Conservation (phyloP, 2,329 filamentous ascomycete genomes). For the Hypoxylon sp. region DNA sequence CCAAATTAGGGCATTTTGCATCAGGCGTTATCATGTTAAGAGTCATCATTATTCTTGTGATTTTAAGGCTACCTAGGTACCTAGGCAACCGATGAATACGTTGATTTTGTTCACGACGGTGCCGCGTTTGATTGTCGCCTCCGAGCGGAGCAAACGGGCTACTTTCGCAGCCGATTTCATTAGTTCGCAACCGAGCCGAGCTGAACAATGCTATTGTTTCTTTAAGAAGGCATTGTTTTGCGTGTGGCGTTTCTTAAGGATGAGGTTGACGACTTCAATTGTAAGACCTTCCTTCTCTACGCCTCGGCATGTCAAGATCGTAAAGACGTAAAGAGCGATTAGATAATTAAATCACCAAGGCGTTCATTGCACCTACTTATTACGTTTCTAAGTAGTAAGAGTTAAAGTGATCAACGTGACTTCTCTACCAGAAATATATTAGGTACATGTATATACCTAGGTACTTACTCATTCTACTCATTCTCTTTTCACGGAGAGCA, state of each 20-base stretch:
- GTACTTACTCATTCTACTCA: neutral
- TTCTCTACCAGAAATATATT: no score
- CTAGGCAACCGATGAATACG: constrained; percentile 24
- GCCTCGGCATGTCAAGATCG: neutral
- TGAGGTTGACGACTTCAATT: neutral
- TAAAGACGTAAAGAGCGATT: neutral
- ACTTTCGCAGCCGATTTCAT: constrained; percentile 24
- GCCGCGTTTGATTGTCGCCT: constrained; percentile 36
- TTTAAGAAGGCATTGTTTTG: neutral
- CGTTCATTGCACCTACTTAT: neutral
- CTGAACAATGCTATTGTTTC: neutral
- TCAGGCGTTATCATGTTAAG: constrained; percentile 23
- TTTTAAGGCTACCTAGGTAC: constrained; percentile 14
- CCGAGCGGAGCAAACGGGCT: constrained; percentile 7
- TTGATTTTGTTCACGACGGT: constrained; percentile 9
- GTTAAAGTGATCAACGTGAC: neutral
- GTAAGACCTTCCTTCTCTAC: neutral
- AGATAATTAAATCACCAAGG: no score
- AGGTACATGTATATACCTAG: no score
- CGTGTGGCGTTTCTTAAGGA: neutral
- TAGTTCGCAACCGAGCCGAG: constrained; percentile 25
- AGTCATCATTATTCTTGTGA: constrained; percentile 14
- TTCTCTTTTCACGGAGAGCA: neutral
- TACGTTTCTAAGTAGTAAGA: neutral
- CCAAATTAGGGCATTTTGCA: constrained; percentile 17